Conservation (phyloP, 179 eudicot genomes). For the Amaranthus tricolor region DNA sequence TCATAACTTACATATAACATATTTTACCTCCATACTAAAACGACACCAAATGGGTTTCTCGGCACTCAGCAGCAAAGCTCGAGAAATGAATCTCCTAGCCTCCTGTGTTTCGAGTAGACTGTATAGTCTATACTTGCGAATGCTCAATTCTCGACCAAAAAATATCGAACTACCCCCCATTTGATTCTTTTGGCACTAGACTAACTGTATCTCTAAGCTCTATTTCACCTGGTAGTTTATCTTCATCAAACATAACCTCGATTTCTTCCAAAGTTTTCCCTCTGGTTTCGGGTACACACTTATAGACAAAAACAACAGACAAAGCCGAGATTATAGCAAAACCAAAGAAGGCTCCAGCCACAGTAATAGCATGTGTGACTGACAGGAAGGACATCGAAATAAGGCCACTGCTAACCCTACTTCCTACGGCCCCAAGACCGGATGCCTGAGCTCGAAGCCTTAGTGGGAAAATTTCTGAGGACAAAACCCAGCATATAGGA, state of each 20-base stretch:
- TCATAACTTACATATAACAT: conserved; percentile 21
- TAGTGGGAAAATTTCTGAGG: conserved; percentile 84
- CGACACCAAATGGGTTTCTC: neutral
- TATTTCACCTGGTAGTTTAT: conserved; percentile 21
- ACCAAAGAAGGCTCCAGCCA: conserved; percentile 70
- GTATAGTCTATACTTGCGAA: neutral
- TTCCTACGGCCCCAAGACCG: conserved; percentile 70
- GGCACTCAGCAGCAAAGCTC: neutral
- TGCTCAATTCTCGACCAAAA: neutral
- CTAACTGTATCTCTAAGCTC: conserved; percentile 37
- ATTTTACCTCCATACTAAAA: conserved; percentile 9
- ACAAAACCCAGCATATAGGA: conserved; percentile 80
- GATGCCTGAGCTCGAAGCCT: conserved; percentile 87
- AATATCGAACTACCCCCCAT: neutral
- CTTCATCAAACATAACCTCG: conserved; percentile 49
- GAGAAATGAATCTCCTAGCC: neutral
- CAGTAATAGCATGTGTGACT: conserved; percentile 47
- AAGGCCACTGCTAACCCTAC: conserved; percentile 75
- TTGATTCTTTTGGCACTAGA: conserved; percentile 28
- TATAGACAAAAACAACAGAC: conserved; percentile 57
- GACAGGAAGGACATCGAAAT: conserved; percentile 77
- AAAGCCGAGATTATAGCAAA: conserved; percentile 59
- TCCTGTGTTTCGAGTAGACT: neutral
- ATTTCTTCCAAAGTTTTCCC: conserved; percentile 83
- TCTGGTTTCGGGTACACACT: conserved; percentile 76